A percentile compares a stretch with the other conserved stretches of the same genome.
Conservation (phyloP, 1,284 basidiomycete species). For the Pseudozyma sp. region DNA sequence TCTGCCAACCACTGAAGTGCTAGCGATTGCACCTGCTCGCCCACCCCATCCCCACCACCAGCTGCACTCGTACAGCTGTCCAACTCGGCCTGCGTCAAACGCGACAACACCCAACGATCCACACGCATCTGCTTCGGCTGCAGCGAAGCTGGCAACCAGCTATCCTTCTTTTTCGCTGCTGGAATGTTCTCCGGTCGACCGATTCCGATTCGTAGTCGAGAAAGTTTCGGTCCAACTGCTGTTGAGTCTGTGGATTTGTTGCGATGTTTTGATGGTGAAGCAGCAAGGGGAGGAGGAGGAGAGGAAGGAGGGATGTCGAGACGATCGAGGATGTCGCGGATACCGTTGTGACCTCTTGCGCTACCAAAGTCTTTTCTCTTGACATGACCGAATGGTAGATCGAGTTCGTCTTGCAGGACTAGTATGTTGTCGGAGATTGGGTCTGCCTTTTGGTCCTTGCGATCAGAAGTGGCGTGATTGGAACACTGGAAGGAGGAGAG, state of each 20-base stretch:
- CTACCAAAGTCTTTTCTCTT: constrained; percentile 16
- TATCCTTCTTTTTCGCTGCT: not conserved
- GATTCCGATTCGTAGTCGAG: constrained; percentile 27
- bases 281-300: not conserved
- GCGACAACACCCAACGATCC: constrained; percentile 35
- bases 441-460: not conserved
- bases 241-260: not conserved
- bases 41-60: not conserved
- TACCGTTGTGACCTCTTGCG: constrained; percentile 41
- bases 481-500: constrained; percentile 10
- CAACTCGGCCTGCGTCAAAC: constrained; percentile 8
- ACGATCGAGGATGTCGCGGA: constrained; percentile 21
- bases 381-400: constrained; percentile 19
- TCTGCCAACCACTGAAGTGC: constrained; percentile 18
- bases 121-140: constrained; percentile 8
- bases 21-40: not conserved
- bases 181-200: constrained; percentile 11
- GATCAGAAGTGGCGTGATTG: not conserved
- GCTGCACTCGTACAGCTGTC: constrained; percentile 11
- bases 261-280: too few relatives aligned
- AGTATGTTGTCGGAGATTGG: constrained; percentile 10
- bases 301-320: constrained; percentile 8
- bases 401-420: constrained; percentile 44
- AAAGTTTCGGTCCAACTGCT: constrained; percentile 2
- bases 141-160: constrained; percentile 4